Percentiles rank a stretch among this genome's conserved stretches.
Evolutionary conservation across 2,329 filamentous ascomycete species (phyloP).

Genomic region (Cyphellophora europaea): DNA sequence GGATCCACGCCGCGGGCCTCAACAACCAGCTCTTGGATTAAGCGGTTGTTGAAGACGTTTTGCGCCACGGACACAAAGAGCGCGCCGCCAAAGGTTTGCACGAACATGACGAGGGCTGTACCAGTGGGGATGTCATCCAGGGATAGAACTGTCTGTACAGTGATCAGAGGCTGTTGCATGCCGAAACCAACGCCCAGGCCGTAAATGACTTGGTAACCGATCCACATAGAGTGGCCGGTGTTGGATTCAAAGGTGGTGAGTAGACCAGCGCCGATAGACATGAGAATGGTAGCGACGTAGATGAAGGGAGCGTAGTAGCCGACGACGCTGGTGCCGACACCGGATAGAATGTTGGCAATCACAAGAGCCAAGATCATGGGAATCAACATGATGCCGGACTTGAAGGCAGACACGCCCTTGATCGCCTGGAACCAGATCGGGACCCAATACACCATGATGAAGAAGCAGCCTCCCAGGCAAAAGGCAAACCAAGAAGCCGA

Average conservation of each 20-base stretch:
- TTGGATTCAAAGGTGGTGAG: constrained; percentile 28
- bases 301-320: constrained; percentile 34
- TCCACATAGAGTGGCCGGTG: constrained; percentile 28
- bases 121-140: constrained; percentile 28
- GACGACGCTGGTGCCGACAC: constrained; percentile 23
- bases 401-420: constrained; percentile 30
- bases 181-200: constrained; percentile 27
- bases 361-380: constrained; percentile 29
- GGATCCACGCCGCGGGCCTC: constrained; percentile 23
- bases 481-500: constrained; percentile 24
- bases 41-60: constrained; percentile 41
- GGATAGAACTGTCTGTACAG: constrained; percentile 29
- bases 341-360: constrained; percentile 25
- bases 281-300: constrained; percentile 25
- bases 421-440: constrained; percentile 38
- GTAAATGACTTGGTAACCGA: constrained; percentile 27
- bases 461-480: constrained; percentile 29
- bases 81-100: constrained; percentile 32
- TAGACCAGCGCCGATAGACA: constrained; percentile 31
- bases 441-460: constrained; percentile 30
- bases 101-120: constrained; percentile 31
- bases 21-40: constrained; percentile 33
- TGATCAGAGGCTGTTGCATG: constrained; percentile 32
- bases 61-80: constrained; percentile 45
- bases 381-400: constrained; percentile 35